Evolutionary conservation across 805 yeast species (phyloP).

Genomic region (Myxozyma melibiosi): DNA sequence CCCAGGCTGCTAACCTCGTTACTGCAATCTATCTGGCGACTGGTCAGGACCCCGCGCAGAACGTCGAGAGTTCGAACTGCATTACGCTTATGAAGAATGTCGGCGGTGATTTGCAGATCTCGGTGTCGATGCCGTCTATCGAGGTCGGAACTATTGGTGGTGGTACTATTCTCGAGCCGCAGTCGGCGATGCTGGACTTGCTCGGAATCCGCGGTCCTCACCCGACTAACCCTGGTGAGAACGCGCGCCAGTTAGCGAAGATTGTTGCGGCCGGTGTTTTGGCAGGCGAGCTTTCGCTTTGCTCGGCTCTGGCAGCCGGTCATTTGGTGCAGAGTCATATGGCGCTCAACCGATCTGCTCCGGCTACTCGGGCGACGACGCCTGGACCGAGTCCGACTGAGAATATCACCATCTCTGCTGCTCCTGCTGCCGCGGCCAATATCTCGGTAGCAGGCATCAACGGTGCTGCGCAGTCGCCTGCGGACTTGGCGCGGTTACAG

Average conservation of each 20-base stretch:
- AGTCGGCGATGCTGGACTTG: conserved; percentile 91
- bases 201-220: conserved; percentile 96
- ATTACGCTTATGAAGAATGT: conserved; percentile 89
- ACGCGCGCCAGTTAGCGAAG: conserved; percentile 90
- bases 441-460: not conserved
- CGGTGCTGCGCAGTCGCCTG: conserved; percentile 38
- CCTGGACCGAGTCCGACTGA: conserved; percentile 29
- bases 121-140: conserved; percentile 99
- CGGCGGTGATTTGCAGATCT: conserved; percentile 77
- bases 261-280: conserved; percentile 92
- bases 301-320: conserved; percentile 97
- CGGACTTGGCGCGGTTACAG: conserved; percentile 54
- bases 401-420: conserved; percentile 19
- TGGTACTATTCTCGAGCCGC: conserved; percentile 97
- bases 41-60: conserved; percentile 99
- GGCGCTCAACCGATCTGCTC: conserved; percentile 78
- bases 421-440: not conserved
- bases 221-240: conserved; percentile 88
- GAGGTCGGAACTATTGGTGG: conserved; percentile 99
- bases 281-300: conserved; percentile 92
- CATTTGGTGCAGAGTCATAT: conserved; percentile 97
- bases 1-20: conserved; percentile 95
- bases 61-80: conserved; percentile 96
- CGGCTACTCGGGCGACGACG: conserved; percentile 37
- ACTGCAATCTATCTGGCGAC: conserved; percentile 94